phyloP scores from a whole-genome alignment of 306 rosid species.

The Citrullus colocynthis region DNA sequence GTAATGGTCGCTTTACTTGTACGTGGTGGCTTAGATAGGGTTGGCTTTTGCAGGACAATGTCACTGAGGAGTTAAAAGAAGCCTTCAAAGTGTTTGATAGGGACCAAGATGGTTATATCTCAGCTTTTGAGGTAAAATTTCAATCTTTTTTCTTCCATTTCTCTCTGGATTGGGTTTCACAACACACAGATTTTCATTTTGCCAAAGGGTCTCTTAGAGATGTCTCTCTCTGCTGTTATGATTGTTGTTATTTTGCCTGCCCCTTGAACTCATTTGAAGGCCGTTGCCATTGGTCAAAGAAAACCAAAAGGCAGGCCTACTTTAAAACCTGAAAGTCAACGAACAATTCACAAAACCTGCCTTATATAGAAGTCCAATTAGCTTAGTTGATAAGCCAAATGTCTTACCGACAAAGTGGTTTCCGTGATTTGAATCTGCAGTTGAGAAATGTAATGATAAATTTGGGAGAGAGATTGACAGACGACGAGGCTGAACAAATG shows the following conservation, averaged over 20 bases:
- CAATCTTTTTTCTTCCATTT: neutral
- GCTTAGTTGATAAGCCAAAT: neutral
- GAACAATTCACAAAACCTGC: neutral
- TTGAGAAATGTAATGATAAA: conserved; percentile 54
- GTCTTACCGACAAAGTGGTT: neutral
- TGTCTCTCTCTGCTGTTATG: neutral
- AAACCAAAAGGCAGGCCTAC: neutral
- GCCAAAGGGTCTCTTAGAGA: neutral
- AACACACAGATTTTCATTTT: neutral
- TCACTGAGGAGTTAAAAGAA: conserved; percentile 59
- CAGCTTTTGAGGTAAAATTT: conserved; percentile 48
- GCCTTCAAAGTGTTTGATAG: conserved; percentile 81
- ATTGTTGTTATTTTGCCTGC: neutral
- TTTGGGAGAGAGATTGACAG: conserved; percentile 55
- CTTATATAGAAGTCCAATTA: neutral
- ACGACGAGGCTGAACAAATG: conserved; percentile 71
- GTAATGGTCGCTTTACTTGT: neutral
- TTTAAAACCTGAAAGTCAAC: conserved; percentile 1
- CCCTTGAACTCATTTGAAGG: neutral
- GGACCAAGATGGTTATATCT: conserved; percentile 72
- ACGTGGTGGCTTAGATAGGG: neutral
- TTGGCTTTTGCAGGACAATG: conserved; percentile 22
- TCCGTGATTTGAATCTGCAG: conserved; percentile 15
- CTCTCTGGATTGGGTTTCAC: neutral
- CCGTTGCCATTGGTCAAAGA: neutral